Evolutionary conservation across 202 grass and related monocot genomes (phyloP).

Genomic region (Schoenoplectus triqueter): DNA sequence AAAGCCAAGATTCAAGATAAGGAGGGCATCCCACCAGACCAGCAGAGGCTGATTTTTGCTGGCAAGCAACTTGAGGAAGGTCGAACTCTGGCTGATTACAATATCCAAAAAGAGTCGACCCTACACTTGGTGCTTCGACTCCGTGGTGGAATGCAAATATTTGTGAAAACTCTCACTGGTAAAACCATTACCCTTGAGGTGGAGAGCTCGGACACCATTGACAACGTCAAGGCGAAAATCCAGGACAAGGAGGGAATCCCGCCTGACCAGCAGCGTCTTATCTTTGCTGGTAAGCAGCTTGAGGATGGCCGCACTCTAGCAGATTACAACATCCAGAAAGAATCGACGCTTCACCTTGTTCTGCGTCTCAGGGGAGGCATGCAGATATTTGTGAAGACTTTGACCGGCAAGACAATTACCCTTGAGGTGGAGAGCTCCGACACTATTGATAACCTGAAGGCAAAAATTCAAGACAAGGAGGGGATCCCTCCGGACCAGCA

Average conservation of each 20-base stretch:
- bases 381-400: background rate
- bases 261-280: too few relatives aligned
- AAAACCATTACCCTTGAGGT: too few relatives aligned
- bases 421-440: constrained; percentile 9
- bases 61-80: constrained; percentile 19
- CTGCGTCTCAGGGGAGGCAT: constrained; percentile 19
- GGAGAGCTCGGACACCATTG: too few relatives aligned
- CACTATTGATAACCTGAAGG: constrained; percentile 2
- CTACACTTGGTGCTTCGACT: background rate
- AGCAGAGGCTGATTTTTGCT: too few relatives aligned
- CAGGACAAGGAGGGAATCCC: too few relatives aligned
- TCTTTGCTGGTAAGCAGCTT: background rate
- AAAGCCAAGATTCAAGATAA: too few relatives aligned
- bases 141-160: constrained; percentile 22
- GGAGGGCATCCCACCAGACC: too few relatives aligned
- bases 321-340: constrained; percentile 10
- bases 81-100: background rate
- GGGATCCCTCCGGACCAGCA: constrained; percentile 33
- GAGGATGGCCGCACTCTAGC: constrained; percentile 9
- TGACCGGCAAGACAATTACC: background rate
- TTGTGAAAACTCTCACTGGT: constrained; percentile 32
- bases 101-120: background rate
- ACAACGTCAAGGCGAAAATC: too few relatives aligned
- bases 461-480: constrained; percentile 40
- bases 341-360: constrained; percentile 8